Percentiles rank a stretch among this genome's conserved stretches.
These are phyloP conservation scores for Microsporum ferrugineum DNA, from an alignment of 2,329 filamentous ascomycete genomes.

Conservation along the genomic window DNA sequence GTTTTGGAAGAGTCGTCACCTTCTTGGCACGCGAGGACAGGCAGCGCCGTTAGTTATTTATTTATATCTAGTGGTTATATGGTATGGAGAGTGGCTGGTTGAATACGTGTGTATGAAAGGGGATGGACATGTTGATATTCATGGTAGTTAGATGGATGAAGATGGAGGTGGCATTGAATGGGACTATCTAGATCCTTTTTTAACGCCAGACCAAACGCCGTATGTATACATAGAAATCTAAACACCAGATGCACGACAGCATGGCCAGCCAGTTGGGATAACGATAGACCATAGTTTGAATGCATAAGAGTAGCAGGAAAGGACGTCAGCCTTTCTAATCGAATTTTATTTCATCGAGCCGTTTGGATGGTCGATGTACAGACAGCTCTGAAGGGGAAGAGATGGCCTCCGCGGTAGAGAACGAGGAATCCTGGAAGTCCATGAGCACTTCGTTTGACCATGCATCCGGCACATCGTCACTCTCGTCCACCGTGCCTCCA, in stretches of 20 bases:
- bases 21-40: neutral
- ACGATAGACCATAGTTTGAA: neutral
- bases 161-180: neutral
- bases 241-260: neutral
- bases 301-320: neutral
- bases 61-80: neutral
- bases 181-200: neutral
- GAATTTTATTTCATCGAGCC: neutral
- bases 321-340: neutral
- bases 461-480: neutral
- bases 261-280: neutral
- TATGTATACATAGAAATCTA: neutral
- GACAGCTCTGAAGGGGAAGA: neutral
- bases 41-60: neutral
- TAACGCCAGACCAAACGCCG: neutral
- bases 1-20: neutral
- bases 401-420: neutral
- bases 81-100: neutral
- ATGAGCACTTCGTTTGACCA: constrained; percentile 2
- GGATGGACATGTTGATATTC: neutral
- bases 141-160: neutral
- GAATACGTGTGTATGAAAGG: neutral
- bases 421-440: neutral
- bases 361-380: neutral
- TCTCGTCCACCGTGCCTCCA: neutral